phyloP scores from a whole-genome alignment of 176 grass and related monocot genomes.

The Hyparrhenia diplandra region DNA sequence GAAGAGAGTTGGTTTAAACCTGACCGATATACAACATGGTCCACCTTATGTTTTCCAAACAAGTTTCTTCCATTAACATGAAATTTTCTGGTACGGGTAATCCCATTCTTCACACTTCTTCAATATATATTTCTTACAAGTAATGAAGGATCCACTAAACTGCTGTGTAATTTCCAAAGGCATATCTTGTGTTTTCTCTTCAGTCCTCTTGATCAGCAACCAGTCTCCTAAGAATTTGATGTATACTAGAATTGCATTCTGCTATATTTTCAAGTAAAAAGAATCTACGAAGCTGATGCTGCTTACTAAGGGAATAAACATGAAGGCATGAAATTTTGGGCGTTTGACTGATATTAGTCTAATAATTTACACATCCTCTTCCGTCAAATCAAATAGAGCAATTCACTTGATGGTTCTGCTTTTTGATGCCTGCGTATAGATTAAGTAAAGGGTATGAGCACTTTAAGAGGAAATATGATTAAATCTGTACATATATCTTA shows the following conservation, averaged over 20 bases:
- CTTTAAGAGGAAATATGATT: constrained; percentile 3
- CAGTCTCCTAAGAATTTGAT: constrained; percentile 9
- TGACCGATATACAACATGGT: not conserved
- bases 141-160: constrained; percentile 20
- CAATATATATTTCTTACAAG: not conserved
- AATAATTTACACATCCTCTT: constrained; percentile 18
- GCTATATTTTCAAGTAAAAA: not conserved
- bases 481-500: not conserved
- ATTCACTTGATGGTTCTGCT: constrained; percentile 63
- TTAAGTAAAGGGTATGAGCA: constrained; percentile 10
- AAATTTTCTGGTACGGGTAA: not conserved
- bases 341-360: constrained; percentile 21
- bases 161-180: not conserved
- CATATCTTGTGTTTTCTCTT: constrained; percentile 1
- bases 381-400: constrained; percentile 51
- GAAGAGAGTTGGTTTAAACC: not conserved
- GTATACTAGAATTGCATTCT: constrained; percentile 26
- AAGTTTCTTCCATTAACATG: not conserved
- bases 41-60: not conserved
- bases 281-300: constrained; percentile 24
- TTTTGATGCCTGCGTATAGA: constrained; percentile 68
- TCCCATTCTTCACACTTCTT: not conserved
- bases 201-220: not conserved
- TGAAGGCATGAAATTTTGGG: constrained; percentile 22
- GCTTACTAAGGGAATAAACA: constrained; percentile 22